Base-by-base conservation (phyloP, 1,284 basidiomycete genomes). In the Austroboletus niveus region DNA sequence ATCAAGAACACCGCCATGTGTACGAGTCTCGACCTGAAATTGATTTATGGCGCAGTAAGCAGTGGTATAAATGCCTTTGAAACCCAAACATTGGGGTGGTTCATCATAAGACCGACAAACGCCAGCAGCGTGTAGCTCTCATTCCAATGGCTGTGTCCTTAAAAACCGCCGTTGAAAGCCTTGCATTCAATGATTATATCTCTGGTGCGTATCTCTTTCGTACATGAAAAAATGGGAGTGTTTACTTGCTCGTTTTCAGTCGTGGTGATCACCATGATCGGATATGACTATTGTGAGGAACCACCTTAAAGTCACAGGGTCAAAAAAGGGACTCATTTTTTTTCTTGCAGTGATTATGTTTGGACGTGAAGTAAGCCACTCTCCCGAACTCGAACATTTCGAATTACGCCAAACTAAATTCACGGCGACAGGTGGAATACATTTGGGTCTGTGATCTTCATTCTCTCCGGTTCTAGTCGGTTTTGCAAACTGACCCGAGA, bases 391-490 rank as follows among this genome's bases (percentile, higher is more conserved):
- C 22, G 22, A 24, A 24, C 3, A 5, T 24, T 24, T 24, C 2
- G 22, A 24, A 24, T 24, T 24, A 7, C 29, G 17, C 14, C n/a
- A 9, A 8, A n/a, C 6, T 31, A 41, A 24, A 24, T 24, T 24
- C 22, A 24, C 22, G 22, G 15, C 12, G 38, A 35, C 20, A 52
- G 51, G 31, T 52, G n/a, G 47, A 52, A 17, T n/a, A 41, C 38
- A 38, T 52, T 48, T 52, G 51, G 51, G 51, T 52, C 31, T 12
- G 42, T 40, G 36, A 42, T 17, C 27, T 5, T 10, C 12, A n/a
- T 14, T 7, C n/a, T 41, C 39, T 42, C 7, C 20, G 8, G n/a
- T 14, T 10, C 22, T 1, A 9, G n/a, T 12, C n/a, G n/a, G 17
- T 2, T 29, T 31, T 17, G 4, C 27, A 10, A 29, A 20, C 30